These are phyloP conservation scores for Beauveria pseudobassiana DNA, from an alignment of 2,329 filamentous ascomycete species.

Conservation along the genomic window DNA sequence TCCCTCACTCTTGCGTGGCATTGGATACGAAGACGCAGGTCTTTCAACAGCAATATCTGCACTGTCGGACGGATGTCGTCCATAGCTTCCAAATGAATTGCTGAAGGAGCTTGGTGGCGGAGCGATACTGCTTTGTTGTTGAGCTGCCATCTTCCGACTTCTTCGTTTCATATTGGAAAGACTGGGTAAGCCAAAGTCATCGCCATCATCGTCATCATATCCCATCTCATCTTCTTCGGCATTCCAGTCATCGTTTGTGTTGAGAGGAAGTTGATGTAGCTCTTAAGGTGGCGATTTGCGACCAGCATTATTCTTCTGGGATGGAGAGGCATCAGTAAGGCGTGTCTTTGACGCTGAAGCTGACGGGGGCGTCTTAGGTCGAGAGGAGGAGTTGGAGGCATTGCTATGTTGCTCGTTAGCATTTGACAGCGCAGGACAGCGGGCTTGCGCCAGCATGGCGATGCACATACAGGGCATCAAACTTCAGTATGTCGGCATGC, in stretches of 20 bases:
- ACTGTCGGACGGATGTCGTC: constrained; percentile 67
- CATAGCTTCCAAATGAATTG: constrained; percentile 29
- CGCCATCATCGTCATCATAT: constrained; percentile 81
- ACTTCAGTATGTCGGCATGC: constrained; percentile 88
- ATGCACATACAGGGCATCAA: constrained; percentile 64
- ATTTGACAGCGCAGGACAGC: not conserved
- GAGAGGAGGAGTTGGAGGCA: constrained; percentile 51
- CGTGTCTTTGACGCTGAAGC: constrained; percentile 44
- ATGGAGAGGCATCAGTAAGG: constrained; percentile 47
- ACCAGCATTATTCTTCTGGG: constrained; percentile 43
- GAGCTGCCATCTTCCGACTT: constrained; percentile 44
- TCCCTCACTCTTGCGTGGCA: constrained; percentile 80
- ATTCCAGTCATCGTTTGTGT: constrained; percentile 77
- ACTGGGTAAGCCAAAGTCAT: constrained; percentile 92
- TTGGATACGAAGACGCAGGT: constrained; percentile 73
- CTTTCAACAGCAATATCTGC: constrained; percentile 91
- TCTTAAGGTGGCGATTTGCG: constrained; percentile 59
- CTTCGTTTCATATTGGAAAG: constrained; percentile 85
- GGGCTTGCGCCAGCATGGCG: not conserved
- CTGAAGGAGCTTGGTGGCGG: constrained; percentile 29
- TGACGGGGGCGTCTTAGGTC: constrained; percentile 71
- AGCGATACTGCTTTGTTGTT: constrained; percentile 26
- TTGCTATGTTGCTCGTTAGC: constrained; percentile 37
- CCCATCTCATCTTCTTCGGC: constrained; percentile 70
- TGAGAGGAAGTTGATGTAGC: constrained; percentile 74